These are phyloP conservation scores for Schizochytrium sp. DNA, from an alignment of 108 stramenopile genomes.

Conservation along the genomic window DNA sequence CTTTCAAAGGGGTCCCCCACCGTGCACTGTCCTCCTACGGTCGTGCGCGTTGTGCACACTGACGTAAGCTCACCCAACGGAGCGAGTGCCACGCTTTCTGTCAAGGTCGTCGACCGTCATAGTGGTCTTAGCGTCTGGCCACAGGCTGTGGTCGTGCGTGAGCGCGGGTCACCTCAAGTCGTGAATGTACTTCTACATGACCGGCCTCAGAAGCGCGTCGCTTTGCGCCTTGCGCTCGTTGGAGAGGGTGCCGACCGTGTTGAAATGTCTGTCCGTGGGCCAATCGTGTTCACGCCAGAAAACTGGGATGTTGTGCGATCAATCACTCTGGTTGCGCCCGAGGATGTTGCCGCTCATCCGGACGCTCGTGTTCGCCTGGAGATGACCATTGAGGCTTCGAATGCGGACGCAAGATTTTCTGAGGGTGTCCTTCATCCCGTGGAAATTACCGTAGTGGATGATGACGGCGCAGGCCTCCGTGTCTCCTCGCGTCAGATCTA, in stretches of 20 bases:
- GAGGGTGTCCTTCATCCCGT: neutral
- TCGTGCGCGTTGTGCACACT: neutral
- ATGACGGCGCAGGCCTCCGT: neutral
- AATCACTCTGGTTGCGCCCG: neutral
- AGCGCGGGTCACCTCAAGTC: neutral
- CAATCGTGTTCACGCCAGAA: slow-evolving; percentile 5
- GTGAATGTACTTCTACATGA: neutral
- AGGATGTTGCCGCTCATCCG: neutral
- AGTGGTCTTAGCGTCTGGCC: neutral
- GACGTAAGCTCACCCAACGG: neutral
- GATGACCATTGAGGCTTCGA: neutral
- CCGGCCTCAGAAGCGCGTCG: neutral
- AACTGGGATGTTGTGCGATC: neutral
- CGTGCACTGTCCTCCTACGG: neutral
- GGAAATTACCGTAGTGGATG: neutral
- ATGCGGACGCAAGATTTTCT: neutral
- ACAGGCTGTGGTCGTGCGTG: neutral
- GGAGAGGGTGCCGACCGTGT: neutral
- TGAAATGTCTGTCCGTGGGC: neutral
- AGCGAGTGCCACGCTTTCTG: neutral
- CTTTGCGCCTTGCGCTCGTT: neutral
- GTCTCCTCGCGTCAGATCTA: neutral
- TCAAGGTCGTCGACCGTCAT: neutral
- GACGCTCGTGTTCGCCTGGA: neutral
- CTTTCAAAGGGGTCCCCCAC: neutral